phyloP scores from a whole-genome alignment of 1,139 yeast species.

The Pichia sp. region DNA sequence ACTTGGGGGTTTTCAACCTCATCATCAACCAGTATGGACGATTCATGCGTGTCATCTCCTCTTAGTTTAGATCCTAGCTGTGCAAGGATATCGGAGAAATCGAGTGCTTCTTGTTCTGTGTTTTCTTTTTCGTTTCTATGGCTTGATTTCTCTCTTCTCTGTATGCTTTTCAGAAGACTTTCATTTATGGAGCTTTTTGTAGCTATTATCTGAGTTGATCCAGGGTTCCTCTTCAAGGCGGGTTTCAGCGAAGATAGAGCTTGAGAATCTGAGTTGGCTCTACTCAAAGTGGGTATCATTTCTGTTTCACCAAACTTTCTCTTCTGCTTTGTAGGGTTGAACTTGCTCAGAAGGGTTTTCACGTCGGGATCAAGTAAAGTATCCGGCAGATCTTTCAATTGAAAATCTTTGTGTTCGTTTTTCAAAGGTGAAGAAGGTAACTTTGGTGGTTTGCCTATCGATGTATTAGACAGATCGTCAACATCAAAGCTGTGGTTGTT shows the following conservation, averaged over 20 bases:
- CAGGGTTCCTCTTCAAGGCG: neutral
- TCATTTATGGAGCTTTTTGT: conserved; percentile 20
- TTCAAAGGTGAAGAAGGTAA: conserved; percentile 15
- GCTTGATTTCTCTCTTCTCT: neutral
- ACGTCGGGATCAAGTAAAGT: conserved; percentile 22
- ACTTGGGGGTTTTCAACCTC: no score
- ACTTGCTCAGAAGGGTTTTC: conserved; percentile 19
- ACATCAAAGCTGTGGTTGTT: neutral
- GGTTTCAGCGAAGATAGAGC: conserved; percentile 4
- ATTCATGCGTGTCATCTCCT: no score
- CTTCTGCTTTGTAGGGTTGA: conserved; percentile 4
- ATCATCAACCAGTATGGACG: no score
- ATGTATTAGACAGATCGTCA: neutral
- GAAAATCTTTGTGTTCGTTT: conserved; percentile 1
- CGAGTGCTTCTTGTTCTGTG: conserved; percentile 10
- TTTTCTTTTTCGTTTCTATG: no score
- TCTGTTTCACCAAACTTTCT: neutral
- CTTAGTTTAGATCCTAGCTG: conserved; percentile 17
- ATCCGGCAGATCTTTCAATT: conserved; percentile 3
- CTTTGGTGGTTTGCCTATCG: neutral
- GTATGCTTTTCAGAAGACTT: conserved; percentile 18
- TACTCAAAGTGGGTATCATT: conserved; percentile 1
- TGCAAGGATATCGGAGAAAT: conserved; percentile 21
- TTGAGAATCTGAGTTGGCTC: conserved; percentile 21
- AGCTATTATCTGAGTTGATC: conserved; percentile 18